These are phyloP conservation scores for Pulveroboletus sp. DNA, from an alignment of 1,284 basidiomycete species.

Conservation along the genomic window DNA sequence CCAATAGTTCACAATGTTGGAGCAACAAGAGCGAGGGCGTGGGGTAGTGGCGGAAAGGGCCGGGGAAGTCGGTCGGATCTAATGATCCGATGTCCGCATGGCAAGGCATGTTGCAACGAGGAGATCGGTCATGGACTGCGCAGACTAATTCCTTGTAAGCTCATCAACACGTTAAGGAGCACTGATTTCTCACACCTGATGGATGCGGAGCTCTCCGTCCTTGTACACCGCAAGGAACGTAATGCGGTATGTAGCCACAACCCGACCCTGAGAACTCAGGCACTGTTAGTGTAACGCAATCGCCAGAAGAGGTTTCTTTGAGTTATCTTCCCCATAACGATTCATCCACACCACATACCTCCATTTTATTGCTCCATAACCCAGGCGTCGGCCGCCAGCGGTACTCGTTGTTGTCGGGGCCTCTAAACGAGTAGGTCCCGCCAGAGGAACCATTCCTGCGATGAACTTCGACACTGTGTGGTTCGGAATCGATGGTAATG, in stretches of 20 bases:
- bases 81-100: constrained; percentile 30
- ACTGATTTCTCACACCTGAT: constrained; percentile 23
- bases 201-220: constrained; percentile 31
- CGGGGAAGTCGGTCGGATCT: neutral
- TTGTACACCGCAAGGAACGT: constrained; percentile 30
- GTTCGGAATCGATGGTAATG: constrained; percentile 14
- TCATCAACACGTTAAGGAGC: neutral
- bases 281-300: constrained; percentile 17
- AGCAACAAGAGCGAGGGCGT: neutral
- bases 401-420: constrained; percentile 22
- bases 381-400: constrained; percentile 21
- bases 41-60: neutral
- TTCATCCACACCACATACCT: constrained; percentile 19
- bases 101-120: constrained; percentile 32
- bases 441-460: constrained; percentile 5
- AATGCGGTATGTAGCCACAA: constrained; percentile 33
- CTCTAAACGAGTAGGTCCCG: constrained; percentile 22
- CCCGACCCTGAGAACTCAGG: constrained; percentile 15
- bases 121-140: constrained; percentile 25
- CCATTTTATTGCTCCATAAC: constrained; percentile 14
- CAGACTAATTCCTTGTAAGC: constrained; percentile 17
- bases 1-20: constrained; percentile 2
- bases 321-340: neutral
- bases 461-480: constrained; percentile 9
- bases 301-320: neutral